Conservation (phyloP, 805 yeast genomes). For the Ogataea chonburiensis region DNA sequence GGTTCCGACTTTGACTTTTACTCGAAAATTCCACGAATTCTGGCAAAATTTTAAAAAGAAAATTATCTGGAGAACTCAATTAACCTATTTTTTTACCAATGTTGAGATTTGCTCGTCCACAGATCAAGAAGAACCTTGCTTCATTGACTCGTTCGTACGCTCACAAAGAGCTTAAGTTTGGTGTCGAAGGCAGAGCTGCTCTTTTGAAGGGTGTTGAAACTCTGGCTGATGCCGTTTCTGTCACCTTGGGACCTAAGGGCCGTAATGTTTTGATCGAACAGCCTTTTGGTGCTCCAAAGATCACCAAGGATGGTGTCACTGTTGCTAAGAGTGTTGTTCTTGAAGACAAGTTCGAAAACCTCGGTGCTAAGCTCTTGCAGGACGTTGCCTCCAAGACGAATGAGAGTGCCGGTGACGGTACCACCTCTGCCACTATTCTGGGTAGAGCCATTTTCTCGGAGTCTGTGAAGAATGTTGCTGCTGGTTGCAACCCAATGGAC, state of each 20-base stretch:
- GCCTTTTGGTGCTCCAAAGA: constrained; percentile 94
- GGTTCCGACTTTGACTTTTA: constrained; percentile 12
- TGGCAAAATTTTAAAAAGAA: constrained; percentile 6
- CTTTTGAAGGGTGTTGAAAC: constrained; percentile 90
- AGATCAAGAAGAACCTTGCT: constrained; percentile 39
- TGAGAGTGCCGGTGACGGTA: constrained; percentile 98
- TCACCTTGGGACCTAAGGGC: constrained; percentile 97
- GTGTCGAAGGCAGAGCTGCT: constrained; percentile 97
- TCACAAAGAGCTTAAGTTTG: constrained; percentile 94
- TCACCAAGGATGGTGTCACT: constrained; percentile 98
- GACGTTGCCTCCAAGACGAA: constrained; percentile 97
- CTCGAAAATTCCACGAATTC: constrained; percentile 12
- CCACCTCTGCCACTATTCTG: constrained; percentile 94
- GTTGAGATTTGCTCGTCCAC: constrained; percentile 51
- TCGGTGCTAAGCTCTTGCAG: constrained; percentile 93
- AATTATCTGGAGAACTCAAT: constrained; percentile 9
- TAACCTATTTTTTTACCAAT: constrained; percentile 25
- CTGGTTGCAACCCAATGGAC: constrained; percentile 99
- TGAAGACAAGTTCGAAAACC: constrained; percentile 88
- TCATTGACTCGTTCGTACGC: constrained; percentile 49
- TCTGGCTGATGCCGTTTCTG: constrained; percentile 93
- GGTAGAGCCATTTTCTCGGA: constrained; percentile 96
- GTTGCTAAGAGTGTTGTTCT: constrained; percentile 85
- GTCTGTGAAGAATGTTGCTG: constrained; percentile 94
- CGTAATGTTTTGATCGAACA: constrained; percentile 96